Percentiles rank a stretch among this genome's conserved stretches.
Evolutionary conservation across 1,139 yeast species (phyloP).

Genomic region (Pneumocystis canis): DNA sequence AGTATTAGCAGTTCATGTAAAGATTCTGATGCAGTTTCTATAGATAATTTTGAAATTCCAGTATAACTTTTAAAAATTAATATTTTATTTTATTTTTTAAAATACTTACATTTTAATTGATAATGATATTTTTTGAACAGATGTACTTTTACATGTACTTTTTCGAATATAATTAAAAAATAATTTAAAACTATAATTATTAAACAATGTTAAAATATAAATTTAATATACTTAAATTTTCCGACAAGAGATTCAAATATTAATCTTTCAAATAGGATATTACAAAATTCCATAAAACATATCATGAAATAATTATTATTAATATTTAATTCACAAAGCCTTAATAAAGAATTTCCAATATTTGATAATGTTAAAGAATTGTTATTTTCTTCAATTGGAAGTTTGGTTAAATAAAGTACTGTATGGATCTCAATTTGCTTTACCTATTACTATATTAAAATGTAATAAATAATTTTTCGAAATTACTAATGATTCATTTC

Average conservation of each 20-base stretch:
- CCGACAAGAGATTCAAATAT: constrained; percentile 1
- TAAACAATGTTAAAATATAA: not conserved
- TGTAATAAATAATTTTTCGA: not conserved
- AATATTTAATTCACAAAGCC: not conserved
- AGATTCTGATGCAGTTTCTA: not conserved
- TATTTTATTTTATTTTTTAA: not conserved
- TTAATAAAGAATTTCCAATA: not conserved
- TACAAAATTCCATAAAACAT: not conserved
- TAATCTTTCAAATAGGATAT: not conserved
- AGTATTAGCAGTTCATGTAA: not conserved
- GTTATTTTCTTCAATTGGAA: not conserved
- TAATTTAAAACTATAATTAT: not conserved
- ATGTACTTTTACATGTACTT: not conserved
- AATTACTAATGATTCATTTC: not conserved
- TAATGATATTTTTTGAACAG: not conserved
- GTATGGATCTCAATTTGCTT: not conserved
- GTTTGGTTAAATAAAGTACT: not conserved
- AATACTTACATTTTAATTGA: not conserved
- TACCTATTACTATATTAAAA: not conserved
- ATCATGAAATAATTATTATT: not conserved
- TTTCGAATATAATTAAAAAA: not conserved
- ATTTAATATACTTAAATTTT: not conserved
- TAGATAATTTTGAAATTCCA: not conserved
- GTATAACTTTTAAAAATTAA: not conserved
- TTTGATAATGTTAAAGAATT: not conserved